Evolutionary conservation across 2,329 filamentous ascomycete species (phyloP), one percentile per base, ranked within the genome.

Genomic region (Rosellinia necatrix): DNA sequence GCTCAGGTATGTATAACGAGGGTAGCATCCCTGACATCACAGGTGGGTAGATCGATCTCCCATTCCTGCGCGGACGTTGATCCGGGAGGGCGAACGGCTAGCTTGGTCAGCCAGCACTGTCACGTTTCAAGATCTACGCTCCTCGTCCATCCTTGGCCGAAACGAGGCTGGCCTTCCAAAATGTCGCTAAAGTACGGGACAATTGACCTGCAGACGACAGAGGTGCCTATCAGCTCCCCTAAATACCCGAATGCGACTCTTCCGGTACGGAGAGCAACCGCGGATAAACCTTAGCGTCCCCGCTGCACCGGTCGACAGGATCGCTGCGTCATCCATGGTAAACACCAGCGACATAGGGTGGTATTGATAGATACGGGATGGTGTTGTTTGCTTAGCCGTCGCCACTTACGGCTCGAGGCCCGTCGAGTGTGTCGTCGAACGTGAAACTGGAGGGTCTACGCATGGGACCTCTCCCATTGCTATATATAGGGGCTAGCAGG

Each of bases 401-500:
- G 13, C 37, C 24, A 17, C 29, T 17, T 19, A 15, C 43, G 30
- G 42, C 55, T 34, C 50, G 40, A 47, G 40, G 38, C 56, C n/a
- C 48, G 38, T 59, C 48, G 38, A 21, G 15, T 42, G 29, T 24
- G 42, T 29, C 38, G 49, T 44, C 42, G 4, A 49, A 51, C 17
- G 22, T 52, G 53, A 59, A 53, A 53, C 57, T 24, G 27, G 49
- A 42, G 57, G 49, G 38, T 57, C 53, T 19, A 1, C 38, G 42
- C 27, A 40, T 42, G 32, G 38, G 24, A 24, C 25, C 34, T 38
- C 53, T 46, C 40, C 29, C 34, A n/a, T 29, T 49, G 46, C 53
- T 59, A 59, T 59, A 53, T 56, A 59, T 59, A 53, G 53, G 29
- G 53, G 19, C 44, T 27, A 5, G 22, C 46, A 52, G 13, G 29